Conservation (phyloP, 192 early-diverging fungal genomes). For the Thamnidium elegans region DNA sequence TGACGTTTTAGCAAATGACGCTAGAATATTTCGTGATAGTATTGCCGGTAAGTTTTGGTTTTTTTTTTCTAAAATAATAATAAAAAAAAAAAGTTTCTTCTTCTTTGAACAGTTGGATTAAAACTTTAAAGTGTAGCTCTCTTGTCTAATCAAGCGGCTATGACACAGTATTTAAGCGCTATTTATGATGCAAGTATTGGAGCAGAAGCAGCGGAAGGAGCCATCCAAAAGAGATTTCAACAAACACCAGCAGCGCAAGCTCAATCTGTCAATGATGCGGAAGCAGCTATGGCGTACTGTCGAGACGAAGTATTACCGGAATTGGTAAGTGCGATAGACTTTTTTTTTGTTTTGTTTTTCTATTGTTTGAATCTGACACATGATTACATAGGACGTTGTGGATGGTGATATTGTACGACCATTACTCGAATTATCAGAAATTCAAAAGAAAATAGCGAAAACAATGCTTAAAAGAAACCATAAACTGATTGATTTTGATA, state of each 20-base stretch:
- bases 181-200: conserved; percentile 27
- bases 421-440: conserved; percentile 62
- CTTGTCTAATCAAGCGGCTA: conserved; percentile 24
- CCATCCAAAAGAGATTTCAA: conserved; percentile 38
- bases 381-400: conserved; percentile 49
- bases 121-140: conserved; percentile 20
- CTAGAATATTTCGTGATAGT: conserved; percentile 64
- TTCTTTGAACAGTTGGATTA: background rate
- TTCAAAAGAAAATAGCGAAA: conserved; percentile 75
- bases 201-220: conserved; percentile 48
- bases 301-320: conserved; percentile 61
- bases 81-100: conserved; percentile 5
- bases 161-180: conserved; percentile 19
- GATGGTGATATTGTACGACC: conserved; percentile 82
- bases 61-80: no score
- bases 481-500: conserved; percentile 93
- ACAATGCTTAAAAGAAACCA: conserved; percentile 87
- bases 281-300: conserved; percentile 42
- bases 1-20: conserved; percentile 59
- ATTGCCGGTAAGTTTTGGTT: conserved; percentile 34
- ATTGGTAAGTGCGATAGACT: no score
- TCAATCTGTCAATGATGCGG: conserved; percentile 53
- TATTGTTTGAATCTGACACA: background rate
- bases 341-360: no score
- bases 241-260: conserved; percentile 42